A percentile compares a stretch with the other conserved stretches of the same genome.
phyloP scores from a whole-genome alignment of 2,329 filamentous ascomycete genomes.

The Cadophora sp. region DNA sequence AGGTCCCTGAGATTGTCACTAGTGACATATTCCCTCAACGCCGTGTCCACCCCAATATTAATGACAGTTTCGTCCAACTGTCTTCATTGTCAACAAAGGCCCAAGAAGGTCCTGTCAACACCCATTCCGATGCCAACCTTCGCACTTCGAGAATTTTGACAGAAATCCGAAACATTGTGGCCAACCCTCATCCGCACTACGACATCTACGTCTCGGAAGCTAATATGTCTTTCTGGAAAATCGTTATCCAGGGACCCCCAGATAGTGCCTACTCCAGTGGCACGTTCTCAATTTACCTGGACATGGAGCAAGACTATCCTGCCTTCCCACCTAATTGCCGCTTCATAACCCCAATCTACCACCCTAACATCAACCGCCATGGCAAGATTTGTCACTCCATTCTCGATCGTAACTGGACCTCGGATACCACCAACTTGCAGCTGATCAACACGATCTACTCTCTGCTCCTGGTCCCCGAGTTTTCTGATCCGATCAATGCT shows the following conservation, averaged over 20 bases:
- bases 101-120: constrained; percentile 2
- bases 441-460: constrained; percentile 27
- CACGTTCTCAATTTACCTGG: constrained; percentile 24
- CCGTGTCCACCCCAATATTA: constrained; percentile 16
- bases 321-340: constrained; percentile 20
- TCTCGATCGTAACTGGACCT: constrained; percentile 26
- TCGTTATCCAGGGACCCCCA: constrained; percentile 27
- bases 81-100: constrained; percentile 4
- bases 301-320: constrained; percentile 26
- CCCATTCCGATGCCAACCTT: constrained; percentile 18
- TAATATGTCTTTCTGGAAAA: constrained; percentile 31
- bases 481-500: constrained; percentile 26
- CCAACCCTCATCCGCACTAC: constrained; percentile 22
- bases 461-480: constrained; percentile 25
- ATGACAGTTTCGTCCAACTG: constrained; percentile 19
- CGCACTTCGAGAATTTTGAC: constrained; percentile 20
- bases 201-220: constrained; percentile 25
- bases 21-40: constrained; percentile 22
- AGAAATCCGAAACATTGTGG: constrained; percentile 24
- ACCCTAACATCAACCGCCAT: constrained; percentile 29
- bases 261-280: constrained; percentile 24
- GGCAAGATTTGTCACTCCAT: constrained; percentile 28
- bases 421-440: constrained; percentile 23
- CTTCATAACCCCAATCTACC: constrained; percentile 26
- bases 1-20: constrained; percentile 16